Conservation (phyloP, 2,329 filamentous ascomycete species). For the Aspergillus sp. region DNA sequence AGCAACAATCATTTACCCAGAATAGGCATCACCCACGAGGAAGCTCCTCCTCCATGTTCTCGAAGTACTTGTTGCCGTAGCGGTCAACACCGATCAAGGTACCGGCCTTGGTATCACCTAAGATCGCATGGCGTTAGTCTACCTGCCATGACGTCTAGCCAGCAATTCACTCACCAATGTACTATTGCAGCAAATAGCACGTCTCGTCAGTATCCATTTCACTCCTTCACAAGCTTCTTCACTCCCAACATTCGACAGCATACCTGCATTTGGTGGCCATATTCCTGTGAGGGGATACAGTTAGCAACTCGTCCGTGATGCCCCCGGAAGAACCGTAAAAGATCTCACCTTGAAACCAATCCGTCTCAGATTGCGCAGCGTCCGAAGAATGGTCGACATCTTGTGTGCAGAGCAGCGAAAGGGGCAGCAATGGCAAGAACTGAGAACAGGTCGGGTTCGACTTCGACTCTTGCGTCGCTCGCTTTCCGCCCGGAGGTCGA, state of each 20-base stretch:
- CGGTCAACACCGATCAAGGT: slow-evolving; percentile 80
- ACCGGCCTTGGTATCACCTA: slow-evolving; percentile 96
- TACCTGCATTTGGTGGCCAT: slow-evolving; percentile 90
- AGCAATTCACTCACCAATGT: slow-evolving; percentile 42
- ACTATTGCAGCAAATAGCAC: slow-evolving; percentile 29
- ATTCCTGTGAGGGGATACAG: slow-evolving; percentile 63
- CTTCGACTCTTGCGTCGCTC: slow-evolving; percentile 6
- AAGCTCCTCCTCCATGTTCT: slow-evolving; percentile 87
- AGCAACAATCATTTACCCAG: slow-evolving; percentile 17
- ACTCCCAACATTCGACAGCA: slow-evolving; percentile 18
- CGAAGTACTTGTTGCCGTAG: slow-evolving; percentile 96
- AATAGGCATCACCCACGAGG: slow-evolving; percentile 63
- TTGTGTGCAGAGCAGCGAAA: slow-evolving; percentile 36
- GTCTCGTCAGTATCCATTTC: slow-evolving; percentile 26
- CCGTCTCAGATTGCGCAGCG: slow-evolving; percentile 80
- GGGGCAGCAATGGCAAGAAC: slow-evolving; percentile 8
- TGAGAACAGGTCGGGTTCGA: slow-evolving; percentile 16
- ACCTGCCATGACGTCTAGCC: background rate
- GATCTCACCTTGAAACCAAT: slow-evolving; percentile 77
- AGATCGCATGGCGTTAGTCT: slow-evolving; percentile 30
- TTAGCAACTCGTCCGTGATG: slow-evolving; percentile 38
- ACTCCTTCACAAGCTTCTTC: background rate
- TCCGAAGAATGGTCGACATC: slow-evolving; percentile 92
- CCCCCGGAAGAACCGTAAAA: slow-evolving; percentile 14
- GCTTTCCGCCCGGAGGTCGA: slow-evolving; percentile 26